Evolutionary conservation across 768 basidiomycete species (phyloP), one percentile per base, ranked within the genome.

Genomic region (Tricholoma furcatifolium): DNA sequence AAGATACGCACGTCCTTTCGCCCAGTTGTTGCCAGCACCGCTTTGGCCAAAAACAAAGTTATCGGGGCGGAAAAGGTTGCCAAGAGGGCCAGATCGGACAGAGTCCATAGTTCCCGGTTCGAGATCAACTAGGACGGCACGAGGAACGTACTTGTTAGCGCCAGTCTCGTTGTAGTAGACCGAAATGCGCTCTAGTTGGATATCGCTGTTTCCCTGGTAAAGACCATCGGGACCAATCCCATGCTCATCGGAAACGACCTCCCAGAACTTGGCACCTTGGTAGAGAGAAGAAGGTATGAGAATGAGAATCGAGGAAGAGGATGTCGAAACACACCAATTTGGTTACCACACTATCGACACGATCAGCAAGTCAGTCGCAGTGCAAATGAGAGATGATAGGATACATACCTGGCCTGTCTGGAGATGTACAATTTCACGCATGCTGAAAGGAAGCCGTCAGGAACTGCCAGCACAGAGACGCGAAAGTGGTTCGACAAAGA

Each of bases 21-120:
- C 96, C 97, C 97, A 98, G 79, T 98, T 98, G 85, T 99, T 98
- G 67, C 96, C 95, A 62, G 94, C 96, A 75, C 94, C 94, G 71
- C 86, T 93, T 74, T 98, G 96, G 51, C 94, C 96, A 60, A 95
- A 97, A 65, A 98, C 93, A 67, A 96, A 96, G 82, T 97, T 98
- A 76, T 97, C 95, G 34, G 95, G 95, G 64, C 93, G 87, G 91
- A 97, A 98, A 59, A 98, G 85, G 59, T 76, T 75, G 66, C 95
- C 94, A 50, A 96, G 82, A 62, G 93, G 91, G 47, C 92, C 91
- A 47, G 88, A 87, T 73, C 90, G 90, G 55, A 93, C 85, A 55
- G 92, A 89, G 68, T 93, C 91, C 91, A 93, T 93, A 47, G 91
- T 93, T 59, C 96, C 97, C 36, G 97, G 96, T 78, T 98, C 97